Evolutionary conservation across 805 yeast genomes (phyloP).

Genomic region (Hanseniaspora meyeri): DNA sequence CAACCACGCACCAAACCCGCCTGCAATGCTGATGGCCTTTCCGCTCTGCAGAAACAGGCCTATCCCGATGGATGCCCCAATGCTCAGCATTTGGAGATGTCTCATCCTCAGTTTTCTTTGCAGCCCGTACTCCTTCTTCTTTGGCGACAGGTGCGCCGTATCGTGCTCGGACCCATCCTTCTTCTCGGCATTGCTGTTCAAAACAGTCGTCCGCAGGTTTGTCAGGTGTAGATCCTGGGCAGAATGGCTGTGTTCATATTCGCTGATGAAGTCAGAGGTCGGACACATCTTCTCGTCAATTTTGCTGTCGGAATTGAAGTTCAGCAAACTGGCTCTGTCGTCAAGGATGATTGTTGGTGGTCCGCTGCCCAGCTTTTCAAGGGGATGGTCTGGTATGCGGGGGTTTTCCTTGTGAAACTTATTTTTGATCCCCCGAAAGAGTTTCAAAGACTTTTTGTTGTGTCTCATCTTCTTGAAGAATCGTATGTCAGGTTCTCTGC

Average conservation of each 20-base stretch:
- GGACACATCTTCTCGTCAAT: neutral
- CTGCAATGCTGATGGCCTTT: constrained; percentile 59
- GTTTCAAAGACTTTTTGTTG: neutral
- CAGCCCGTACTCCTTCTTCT: constrained; percentile 17
- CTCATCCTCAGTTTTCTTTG: constrained; percentile 52
- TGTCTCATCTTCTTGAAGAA: neutral
- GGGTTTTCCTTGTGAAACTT: neutral
- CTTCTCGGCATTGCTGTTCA: constrained; percentile 7
- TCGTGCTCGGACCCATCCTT: constrained; percentile 15
- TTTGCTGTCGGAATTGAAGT: neutral
- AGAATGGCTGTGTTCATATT: neutral
- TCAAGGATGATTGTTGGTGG: constrained; percentile 2
- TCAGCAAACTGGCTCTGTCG: neutral
- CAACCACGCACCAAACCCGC: constrained; percentile 62
- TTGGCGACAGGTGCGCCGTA: no score
- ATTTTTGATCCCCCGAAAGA: neutral
- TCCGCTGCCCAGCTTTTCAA: neutral
- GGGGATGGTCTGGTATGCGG: neutral
- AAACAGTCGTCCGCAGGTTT: neutral
- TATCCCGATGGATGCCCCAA: constrained; percentile 71
- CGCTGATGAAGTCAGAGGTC: constrained; percentile 5
- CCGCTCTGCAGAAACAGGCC: constrained; percentile 62
- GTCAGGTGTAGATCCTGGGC: no score
- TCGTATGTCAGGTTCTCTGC: constrained; percentile 10
- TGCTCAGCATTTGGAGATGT: constrained; percentile 65